These are phyloP conservation scores for Hibiscus mutabilis DNA, from an alignment of 345 rosid species.

Conservation along the genomic window DNA sequence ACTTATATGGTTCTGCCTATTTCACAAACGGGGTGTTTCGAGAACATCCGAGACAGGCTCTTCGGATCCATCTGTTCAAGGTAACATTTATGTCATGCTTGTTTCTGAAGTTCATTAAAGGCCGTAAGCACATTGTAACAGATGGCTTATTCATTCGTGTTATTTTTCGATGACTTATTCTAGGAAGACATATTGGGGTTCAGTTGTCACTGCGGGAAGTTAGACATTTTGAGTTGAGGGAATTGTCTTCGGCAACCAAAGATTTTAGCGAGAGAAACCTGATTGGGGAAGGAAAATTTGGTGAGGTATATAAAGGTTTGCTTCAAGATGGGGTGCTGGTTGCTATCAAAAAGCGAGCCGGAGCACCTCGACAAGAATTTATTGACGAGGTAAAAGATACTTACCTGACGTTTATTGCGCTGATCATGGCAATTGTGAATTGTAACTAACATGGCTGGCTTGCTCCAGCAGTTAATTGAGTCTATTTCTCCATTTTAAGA, in stretches of 20 bases:
- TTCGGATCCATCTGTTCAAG: constrained; percentile 68
- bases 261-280: constrained; percentile 60
- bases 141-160: constrained; percentile 9
- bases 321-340: constrained; percentile 91
- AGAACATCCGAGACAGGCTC: constrained; percentile 86
- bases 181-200: constrained; percentile 60
- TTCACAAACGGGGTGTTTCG: constrained; percentile 36
- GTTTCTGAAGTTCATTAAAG: neutral
- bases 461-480: neutral
- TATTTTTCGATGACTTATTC: constrained; percentile 22
- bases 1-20: constrained; percentile 57
- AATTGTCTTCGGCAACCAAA: constrained; percentile 77
- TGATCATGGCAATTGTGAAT: neutral
- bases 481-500: neutral
- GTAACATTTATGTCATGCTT: constrained; percentile 29
- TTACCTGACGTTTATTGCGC: neutral
- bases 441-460: neutral
- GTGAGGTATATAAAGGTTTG: constrained; percentile 86
- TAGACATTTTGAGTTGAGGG: constrained; percentile 76
- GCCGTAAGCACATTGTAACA: neutral
- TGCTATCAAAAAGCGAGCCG: constrained; percentile 76
- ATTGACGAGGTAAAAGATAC: constrained; percentile 58
- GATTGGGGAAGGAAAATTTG: constrained; percentile 84
- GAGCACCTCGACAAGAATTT: constrained; percentile 67
- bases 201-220: constrained; percentile 73